These are phyloP conservation scores for Phalaenopsis aphrodite DNA, from an alignment of 106 monocot species.

Conservation along the genomic window DNA sequence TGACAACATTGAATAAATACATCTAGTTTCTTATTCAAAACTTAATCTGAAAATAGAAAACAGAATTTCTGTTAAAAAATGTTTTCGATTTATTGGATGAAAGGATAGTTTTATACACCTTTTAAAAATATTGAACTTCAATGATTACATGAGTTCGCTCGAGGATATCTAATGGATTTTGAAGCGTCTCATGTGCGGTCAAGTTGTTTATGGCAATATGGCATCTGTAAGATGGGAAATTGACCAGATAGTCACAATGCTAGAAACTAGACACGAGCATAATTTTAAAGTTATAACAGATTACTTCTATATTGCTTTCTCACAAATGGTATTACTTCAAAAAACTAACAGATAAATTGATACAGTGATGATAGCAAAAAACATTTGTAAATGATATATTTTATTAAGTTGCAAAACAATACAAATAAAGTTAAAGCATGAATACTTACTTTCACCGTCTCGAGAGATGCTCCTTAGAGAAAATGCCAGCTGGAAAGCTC, in stretches of 20 bases:
- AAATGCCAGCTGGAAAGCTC: constrained; percentile 85
- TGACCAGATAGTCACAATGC: too few relatives aligned
- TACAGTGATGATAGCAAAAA: not conserved
- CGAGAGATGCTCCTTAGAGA: constrained; percentile 71
- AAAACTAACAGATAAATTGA: not conserved
- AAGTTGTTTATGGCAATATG: not conserved
- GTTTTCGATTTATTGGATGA: too few relatives aligned
- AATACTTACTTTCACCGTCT: constrained; percentile 57
- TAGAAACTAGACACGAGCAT: not conserved
- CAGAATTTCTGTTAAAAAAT: not conserved
- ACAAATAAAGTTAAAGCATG: not conserved
- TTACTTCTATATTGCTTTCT: not conserved
- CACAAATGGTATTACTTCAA: too few relatives aligned
- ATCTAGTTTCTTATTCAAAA: not conserved
- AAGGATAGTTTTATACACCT: not conserved
- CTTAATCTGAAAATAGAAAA: not conserved
- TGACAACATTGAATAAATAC: not conserved
- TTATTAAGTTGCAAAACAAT: not conserved
- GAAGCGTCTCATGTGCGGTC: not conserved
- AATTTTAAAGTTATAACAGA: not conserved
- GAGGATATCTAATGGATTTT: not conserved
- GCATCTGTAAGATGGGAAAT: not conserved
- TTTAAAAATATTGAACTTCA: not conserved
- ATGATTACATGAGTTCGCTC: not conserved
- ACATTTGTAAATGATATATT: not conserved